Evolutionary conservation across 1,139 yeast genomes (phyloP).

Genomic region (Saccharomyces hybrid): DNA sequence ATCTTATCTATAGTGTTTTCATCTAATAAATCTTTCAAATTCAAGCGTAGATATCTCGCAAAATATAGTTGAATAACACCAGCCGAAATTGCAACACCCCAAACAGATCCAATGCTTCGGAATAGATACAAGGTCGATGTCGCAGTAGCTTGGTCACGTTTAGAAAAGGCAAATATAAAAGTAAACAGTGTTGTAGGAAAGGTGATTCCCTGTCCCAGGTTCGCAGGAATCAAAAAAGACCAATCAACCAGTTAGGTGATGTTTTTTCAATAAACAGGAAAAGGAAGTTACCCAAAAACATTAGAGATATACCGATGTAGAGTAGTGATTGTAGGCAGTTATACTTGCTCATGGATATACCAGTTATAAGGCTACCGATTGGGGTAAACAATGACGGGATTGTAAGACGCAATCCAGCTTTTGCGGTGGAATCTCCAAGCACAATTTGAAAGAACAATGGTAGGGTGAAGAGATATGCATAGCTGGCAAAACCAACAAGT

Average conservation of each 20-base stretch:
- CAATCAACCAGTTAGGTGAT: conserved; percentile 27
- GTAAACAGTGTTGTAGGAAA: conserved; percentile 37
- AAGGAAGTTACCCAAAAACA: conserved; percentile 34
- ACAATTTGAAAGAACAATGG: conserved; percentile 37
- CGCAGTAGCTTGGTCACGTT: conserved; percentile 33
- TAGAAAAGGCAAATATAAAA: conserved; percentile 35
- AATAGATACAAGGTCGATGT: conserved; percentile 37
- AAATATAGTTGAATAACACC: conserved; percentile 26
- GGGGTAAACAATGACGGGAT: conserved; percentile 38
- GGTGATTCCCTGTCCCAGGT: conserved; percentile 38
- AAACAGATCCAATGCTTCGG: conserved; percentile 38
- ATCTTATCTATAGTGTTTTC: background rate
- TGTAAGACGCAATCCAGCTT: conserved; percentile 29
- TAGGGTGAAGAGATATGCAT: conserved; percentile 36
- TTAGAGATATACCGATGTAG: conserved; percentile 31
- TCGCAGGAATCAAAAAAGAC: conserved; percentile 35
- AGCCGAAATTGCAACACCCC: conserved; percentile 38
- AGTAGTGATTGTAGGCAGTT: conserved; percentile 26
- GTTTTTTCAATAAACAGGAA: conserved; percentile 28
- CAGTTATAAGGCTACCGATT: conserved; percentile 37
- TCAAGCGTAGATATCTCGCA: conserved; percentile 3
- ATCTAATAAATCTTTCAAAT: conserved; percentile 2
- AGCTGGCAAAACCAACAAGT: conserved; percentile 36
- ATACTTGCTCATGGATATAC: conserved; percentile 33
- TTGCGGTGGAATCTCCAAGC: conserved; percentile 15